Base-by-base conservation (phyloP, 768 basidiomycete genomes). In the Mycena epipterygia region DNA sequence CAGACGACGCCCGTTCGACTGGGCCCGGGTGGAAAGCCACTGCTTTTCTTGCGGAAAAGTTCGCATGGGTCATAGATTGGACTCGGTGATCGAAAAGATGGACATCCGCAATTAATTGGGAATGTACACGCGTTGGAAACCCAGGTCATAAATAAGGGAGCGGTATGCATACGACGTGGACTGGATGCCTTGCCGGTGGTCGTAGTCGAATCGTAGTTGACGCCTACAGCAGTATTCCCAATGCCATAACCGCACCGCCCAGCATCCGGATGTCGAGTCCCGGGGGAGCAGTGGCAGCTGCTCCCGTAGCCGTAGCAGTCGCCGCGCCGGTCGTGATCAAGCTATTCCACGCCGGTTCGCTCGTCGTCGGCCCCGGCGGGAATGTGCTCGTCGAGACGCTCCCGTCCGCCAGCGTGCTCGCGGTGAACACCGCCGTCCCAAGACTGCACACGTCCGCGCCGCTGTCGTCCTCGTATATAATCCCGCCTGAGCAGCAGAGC, bases 381-480 rank as follows among this genome's bases (percentile, higher is more conserved):
- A 51, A 48, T 32, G n/a, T 62, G 48, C 60, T 62, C 9, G 60
- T 62, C 60, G 30, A 37, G 14, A 49, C 33, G 35, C 60, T 33
- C 44, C 60, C 60, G 35, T 51, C 60, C 32, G 32, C 1, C 32
- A 62, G 60, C 32, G 60, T 62, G 46, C 23, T 62, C 60, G 48
- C 60, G 19, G 33, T 37, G 25, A 62, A 62, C 32, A 62, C 13
- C n/a, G 48, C 60, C 5, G 60, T 62, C 11, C 60, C 60, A 5
- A 51, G 35, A 27, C 60, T 62, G 35, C 60, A 62, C 44, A 62
- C 48, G 48, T 62, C 60, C n/a, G 30, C 25, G 60, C 48, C 60
- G 25, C 60, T 62, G 16, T 62, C 60, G 46, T 62, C 60, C 33
- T 51, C 46, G 33, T 62, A 62, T 33, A 62, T 62, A 33, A 62